Conservation (phyloP, 768 basidiomycete species). For the Hemileccinum impolitum region DNA sequence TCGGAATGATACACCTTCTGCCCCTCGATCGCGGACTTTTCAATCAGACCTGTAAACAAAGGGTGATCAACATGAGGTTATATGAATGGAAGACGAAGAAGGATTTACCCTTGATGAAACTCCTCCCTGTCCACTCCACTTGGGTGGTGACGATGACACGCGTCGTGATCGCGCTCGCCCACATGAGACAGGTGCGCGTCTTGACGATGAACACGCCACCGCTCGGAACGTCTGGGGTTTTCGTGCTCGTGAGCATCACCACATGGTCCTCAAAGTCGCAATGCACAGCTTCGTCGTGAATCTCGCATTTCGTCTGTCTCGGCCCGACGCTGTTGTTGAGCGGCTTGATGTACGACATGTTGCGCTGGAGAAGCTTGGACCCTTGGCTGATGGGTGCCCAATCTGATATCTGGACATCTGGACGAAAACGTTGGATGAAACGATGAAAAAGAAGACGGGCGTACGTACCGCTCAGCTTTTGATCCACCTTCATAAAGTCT, state of each 20-base stretch:
- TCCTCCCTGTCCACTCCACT: constrained; percentile 95
- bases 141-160: constrained; percentile 83
- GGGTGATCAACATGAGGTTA: not conserved
- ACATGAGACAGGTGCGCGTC: constrained; percentile 92
- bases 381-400: constrained; percentile 72
- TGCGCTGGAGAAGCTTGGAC: constrained; percentile 71
- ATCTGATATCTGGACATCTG: constrained; percentile 94
- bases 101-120: constrained; percentile 86
- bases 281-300: constrained; percentile 78
- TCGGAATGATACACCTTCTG: constrained; percentile 85
- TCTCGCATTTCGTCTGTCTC: constrained; percentile 93
- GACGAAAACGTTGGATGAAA: not conserved
- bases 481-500: constrained; percentile 86
- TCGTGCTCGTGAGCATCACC: constrained; percentile 81
- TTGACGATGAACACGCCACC: constrained; percentile 92
- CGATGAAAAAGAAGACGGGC: too few species aligned
- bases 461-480: constrained; percentile 78
- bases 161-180: constrained; percentile 78
- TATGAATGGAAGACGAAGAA: not conserved
- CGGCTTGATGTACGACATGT: constrained; percentile 97
- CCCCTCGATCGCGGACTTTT: constrained; percentile 86
- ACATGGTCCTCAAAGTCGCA: constrained; percentile 84
- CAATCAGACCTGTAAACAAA: constrained; percentile 74
- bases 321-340: constrained; percentile 86
- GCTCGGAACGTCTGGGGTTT: constrained; percentile 92